A percentile compares a stretch with the other conserved stretches of the same genome.
These are phyloP conservation scores for Stereum hirsutum DNA, from an alignment of 1,284 basidiomycete species.

Conservation along the genomic window DNA sequence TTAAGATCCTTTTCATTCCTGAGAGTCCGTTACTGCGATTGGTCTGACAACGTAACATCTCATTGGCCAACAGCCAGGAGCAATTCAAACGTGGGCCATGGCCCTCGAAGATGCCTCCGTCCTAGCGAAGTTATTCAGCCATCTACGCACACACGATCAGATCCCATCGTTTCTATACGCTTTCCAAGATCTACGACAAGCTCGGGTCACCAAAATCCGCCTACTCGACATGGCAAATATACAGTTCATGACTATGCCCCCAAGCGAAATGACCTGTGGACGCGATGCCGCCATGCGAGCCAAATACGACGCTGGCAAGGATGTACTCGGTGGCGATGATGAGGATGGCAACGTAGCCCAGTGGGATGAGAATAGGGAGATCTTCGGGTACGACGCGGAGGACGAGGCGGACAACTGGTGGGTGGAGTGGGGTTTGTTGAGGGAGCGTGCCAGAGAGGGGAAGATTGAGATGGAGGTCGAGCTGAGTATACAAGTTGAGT, in stretches of 20 bases:
- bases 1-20: no score
- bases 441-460: slow-evolving; percentile 17
- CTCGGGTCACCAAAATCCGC: slow-evolving; percentile 28
- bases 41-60: no score
- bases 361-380: slow-evolving; percentile 18
- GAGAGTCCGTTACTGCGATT: no score
- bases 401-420: slow-evolving; percentile 28
- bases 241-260: slow-evolving; percentile 28
- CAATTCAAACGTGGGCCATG: slow-evolving; percentile 40
- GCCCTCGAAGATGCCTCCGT: slow-evolving; percentile 48
- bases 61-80: slow-evolving; percentile 35
- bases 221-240: slow-evolving; percentile 28
- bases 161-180: slow-evolving; percentile 41
- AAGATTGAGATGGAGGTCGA: not conserved
- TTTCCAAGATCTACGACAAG: slow-evolving; percentile 39
- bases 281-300: slow-evolving; percentile 34
- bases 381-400: slow-evolving; percentile 26
- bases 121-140: slow-evolving; percentile 47
- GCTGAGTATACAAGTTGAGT: not conserved
- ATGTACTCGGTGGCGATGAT: slow-evolving; percentile 21
- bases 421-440: slow-evolving; percentile 24
- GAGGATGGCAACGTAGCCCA: slow-evolving; percentile 17
- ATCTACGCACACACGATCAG: slow-evolving; percentile 38
- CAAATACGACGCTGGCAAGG: slow-evolving; percentile 27
- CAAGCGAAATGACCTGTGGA: slow-evolving; percentile 25